Evolutionary conservation across 805 yeast genomes (phyloP).

Genomic region (Ogataea methylovora): DNA sequence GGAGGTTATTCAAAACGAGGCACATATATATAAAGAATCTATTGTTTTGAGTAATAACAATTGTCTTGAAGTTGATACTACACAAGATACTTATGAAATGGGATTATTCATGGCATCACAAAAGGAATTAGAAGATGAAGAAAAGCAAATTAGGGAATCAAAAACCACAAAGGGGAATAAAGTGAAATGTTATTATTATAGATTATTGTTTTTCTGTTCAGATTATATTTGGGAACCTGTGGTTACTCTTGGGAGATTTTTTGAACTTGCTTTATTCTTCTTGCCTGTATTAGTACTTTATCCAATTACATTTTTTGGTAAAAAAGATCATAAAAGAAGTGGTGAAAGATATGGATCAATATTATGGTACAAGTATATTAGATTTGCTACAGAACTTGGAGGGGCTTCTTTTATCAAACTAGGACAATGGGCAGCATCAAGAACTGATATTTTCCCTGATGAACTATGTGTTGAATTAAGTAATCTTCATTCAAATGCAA

Average conservation of each 20-base stretch:
- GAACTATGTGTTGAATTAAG: slow-evolving; percentile 74
- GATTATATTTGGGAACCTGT: slow-evolving; percentile 66
- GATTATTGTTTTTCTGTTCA: slow-evolving; percentile 33
- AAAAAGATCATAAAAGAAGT: slow-evolving; percentile 18
- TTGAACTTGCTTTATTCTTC: slow-evolving; percentile 60
- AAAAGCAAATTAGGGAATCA: slow-evolving; percentile 24
- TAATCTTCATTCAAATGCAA: slow-evolving; percentile 75
- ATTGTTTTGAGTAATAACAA: too few relatives aligned
- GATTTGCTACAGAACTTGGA: slow-evolving; percentile 67
- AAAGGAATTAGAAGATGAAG: slow-evolving; percentile 38
- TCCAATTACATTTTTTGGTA: slow-evolving; percentile 60
- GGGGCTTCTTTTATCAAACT: slow-evolving; percentile 90
- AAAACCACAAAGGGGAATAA: slow-evolving; percentile 9
- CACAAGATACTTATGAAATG: slow-evolving; percentile 62
- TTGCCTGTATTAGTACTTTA: slow-evolving; percentile 57
- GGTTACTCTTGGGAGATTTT: slow-evolving; percentile 57
- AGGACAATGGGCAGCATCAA: slow-evolving; percentile 99
- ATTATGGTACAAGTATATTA: slow-evolving; percentile 62
- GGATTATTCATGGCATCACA: slow-evolving; percentile 58
- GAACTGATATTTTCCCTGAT: slow-evolving; percentile 85
- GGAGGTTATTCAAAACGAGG: too few relatives aligned
- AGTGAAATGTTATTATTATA: slow-evolving; percentile 25
- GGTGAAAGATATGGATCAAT: slow-evolving; percentile 53
- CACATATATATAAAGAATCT: too few relatives aligned
- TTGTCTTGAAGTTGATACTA: too few relatives aligned